Conservation (phyloP, 2,329 filamentous ascomycete genomes). For the Dactylellina drechsleri region DNA sequence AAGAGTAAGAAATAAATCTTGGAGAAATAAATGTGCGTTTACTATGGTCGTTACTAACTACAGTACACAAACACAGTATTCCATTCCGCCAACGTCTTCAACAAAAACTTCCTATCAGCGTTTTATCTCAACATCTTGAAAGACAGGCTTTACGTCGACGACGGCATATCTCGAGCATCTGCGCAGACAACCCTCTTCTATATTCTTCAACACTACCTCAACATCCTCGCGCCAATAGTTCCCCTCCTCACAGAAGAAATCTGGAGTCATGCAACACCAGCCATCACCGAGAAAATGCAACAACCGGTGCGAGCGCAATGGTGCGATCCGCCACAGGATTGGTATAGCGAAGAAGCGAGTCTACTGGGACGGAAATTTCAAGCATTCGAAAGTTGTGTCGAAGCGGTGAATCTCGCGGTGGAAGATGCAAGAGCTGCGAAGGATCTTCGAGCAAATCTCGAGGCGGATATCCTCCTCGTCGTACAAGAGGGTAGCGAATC, state of each 20-base stretch:
- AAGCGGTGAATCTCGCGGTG: constrained; percentile 77
- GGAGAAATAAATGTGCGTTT: not conserved
- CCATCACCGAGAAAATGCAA: constrained; percentile 53
- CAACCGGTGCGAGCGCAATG: constrained; percentile 37
- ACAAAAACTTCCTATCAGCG: constrained; percentile 83
- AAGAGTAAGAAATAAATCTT: constrained; percentile 32
- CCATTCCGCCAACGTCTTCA: constrained; percentile 64
- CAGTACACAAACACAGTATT: constrained; percentile 26
- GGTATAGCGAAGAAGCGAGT: constrained; percentile 46
- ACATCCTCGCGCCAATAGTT: constrained; percentile 56
- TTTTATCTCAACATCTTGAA: constrained; percentile 96
- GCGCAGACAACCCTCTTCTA: constrained; percentile 69
- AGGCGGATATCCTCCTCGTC: constrained; percentile 74
- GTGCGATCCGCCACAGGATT: constrained; percentile 34
- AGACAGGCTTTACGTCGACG: constrained; percentile 87
- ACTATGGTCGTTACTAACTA: constrained; percentile 4
- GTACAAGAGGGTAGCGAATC: constrained; percentile 62
- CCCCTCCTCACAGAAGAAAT: constrained; percentile 57
- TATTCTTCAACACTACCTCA: constrained; percentile 64
- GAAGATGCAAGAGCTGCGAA: constrained; percentile 78
- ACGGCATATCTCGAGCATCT: constrained; percentile 69
- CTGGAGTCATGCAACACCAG: constrained; percentile 55
- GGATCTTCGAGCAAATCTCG: constrained; percentile 65
- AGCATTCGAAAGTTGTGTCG: constrained; percentile 68
- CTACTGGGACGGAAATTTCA: constrained; percentile 51